Conservation (phyloP, 257 asterid genomes). For the Solanum tarijense region DNA sequence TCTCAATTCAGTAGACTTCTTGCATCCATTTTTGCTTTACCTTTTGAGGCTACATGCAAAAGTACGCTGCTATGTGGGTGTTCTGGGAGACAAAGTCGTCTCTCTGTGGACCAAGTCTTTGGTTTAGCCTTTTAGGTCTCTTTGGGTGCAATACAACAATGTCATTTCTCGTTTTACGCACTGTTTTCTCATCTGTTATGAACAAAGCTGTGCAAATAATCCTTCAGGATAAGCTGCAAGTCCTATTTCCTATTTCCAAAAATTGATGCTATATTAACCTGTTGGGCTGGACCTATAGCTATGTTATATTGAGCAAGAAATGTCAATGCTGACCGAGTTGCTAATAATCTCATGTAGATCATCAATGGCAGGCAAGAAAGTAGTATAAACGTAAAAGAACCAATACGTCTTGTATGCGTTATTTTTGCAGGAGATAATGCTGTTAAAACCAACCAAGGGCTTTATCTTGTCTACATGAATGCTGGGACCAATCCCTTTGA, state of each 20-base stretch:
- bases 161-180: not conserved
- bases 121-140: not conserved
- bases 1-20: constrained; percentile 1
- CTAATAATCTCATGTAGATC: not conserved
- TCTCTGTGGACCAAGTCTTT: not conserved
- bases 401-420: constrained; percentile 14
- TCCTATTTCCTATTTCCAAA: not conserved
- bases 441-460: constrained; percentile 87
- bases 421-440: constrained; percentile 71
- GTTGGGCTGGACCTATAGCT: not conserved
- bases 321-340: constrained; percentile 9
- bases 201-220: not conserved
- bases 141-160: not conserved
- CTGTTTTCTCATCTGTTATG: not conserved
- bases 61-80: not conserved
- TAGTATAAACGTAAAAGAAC: constrained; percentile 7
- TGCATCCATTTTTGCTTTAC: constrained; percentile 3
- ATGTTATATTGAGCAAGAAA: not conserved
- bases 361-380: constrained; percentile 8
- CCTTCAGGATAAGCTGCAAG: not conserved
- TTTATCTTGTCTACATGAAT: constrained; percentile 75
- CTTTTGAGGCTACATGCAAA: not conserved
- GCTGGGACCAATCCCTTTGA: constrained; percentile 91
- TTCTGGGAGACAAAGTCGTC: not conserved
- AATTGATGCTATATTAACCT: not conserved